Evolutionary conservation across 2,329 filamentous ascomycete species (phyloP).

Genomic region (Aspergillus sclerotialis): DNA sequence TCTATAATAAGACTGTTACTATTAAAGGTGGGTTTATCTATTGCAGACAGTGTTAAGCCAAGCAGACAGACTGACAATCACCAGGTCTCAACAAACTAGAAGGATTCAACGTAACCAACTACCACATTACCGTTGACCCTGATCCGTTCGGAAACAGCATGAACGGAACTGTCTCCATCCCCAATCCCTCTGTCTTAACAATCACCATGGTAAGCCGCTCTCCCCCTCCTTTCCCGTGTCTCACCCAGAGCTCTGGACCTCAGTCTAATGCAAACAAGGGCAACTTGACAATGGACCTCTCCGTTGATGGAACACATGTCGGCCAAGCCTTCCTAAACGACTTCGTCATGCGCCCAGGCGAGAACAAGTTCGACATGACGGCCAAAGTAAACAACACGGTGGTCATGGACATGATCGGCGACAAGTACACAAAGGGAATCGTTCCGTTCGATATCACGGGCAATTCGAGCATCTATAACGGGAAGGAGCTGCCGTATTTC

Average conservation of each 20-base stretch:
- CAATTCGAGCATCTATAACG: conserved; percentile 42
- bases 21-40: conserved; percentile 45
- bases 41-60: too few relatives aligned
- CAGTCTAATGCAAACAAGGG: conserved; percentile 28
- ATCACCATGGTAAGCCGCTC: conserved; percentile 39
- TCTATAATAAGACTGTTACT: conserved; percentile 51
- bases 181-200: conserved; percentile 54
- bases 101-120: conserved; percentile 44
- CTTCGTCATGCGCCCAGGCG: conserved; percentile 48
- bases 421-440: conserved; percentile 41
- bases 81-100: conserved; percentile 53
- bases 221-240: neutral
- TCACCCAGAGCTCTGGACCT: too few relatives aligned
- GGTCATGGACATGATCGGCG: conserved; percentile 22
- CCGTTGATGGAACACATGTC: conserved; percentile 40
- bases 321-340: conserved; percentile 46
- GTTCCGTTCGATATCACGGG: conserved; percentile 47
- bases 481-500: conserved; percentile 48
- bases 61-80: conserved; percentile 1
- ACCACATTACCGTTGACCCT: conserved; percentile 38
- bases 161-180: conserved; percentile 48
- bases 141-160: conserved; percentile 45
- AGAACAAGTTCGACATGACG: conserved; percentile 46
- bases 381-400: conserved; percentile 41
- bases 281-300: conserved; percentile 50